phyloP scores from a whole-genome alignment of 2,329 filamentous ascomycete species.

The Aspergillus sp. region DNA sequence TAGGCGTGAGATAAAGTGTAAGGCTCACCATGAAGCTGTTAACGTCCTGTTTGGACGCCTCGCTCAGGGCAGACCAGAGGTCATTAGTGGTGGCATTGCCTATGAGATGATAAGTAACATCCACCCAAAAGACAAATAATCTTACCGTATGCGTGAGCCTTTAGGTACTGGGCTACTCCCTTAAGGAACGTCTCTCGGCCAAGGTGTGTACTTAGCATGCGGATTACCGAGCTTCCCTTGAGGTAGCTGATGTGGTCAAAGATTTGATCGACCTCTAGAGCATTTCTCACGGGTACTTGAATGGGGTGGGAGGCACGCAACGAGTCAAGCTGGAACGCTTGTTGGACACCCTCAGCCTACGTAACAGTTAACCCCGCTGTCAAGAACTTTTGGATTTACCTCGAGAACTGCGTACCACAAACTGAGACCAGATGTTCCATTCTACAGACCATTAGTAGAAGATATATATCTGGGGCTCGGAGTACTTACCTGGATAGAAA shows the following conservation, averaged over 20 bases:
- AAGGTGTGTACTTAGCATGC: constrained; percentile 92
- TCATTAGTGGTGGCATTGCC: constrained; percentile 86
- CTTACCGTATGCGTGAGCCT: constrained; percentile 79
- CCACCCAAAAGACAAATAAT: neutral
- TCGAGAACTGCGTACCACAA: constrained; percentile 71
- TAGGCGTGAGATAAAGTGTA: neutral
- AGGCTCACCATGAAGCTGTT: constrained; percentile 73
- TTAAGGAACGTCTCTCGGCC: constrained; percentile 86
- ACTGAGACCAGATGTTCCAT: constrained; percentile 98
- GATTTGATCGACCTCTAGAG: constrained; percentile 95
- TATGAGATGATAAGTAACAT: constrained; percentile 21
- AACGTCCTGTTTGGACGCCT: constrained; percentile 86
- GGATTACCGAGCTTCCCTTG: constrained; percentile 94
- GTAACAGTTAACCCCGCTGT: constrained; percentile 45
- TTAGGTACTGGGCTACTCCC: constrained; percentile 88
- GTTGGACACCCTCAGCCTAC: constrained; percentile 86
- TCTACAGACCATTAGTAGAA: constrained; percentile 54
- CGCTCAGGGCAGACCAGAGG: constrained; percentile 84
- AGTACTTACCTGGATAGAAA: constrained; percentile 71
- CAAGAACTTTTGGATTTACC: constrained; percentile 48
- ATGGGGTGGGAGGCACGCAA: constrained; percentile 93
- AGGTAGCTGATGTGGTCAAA: constrained; percentile 97
- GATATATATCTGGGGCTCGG: neutral
- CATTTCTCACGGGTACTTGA: constrained; percentile 91
- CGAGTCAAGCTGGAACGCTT: constrained; percentile 85